These are phyloP conservation scores for Rickenella mellea DNA, from an alignment of 768 basidiomycete species.

Conservation along the genomic window DNA sequence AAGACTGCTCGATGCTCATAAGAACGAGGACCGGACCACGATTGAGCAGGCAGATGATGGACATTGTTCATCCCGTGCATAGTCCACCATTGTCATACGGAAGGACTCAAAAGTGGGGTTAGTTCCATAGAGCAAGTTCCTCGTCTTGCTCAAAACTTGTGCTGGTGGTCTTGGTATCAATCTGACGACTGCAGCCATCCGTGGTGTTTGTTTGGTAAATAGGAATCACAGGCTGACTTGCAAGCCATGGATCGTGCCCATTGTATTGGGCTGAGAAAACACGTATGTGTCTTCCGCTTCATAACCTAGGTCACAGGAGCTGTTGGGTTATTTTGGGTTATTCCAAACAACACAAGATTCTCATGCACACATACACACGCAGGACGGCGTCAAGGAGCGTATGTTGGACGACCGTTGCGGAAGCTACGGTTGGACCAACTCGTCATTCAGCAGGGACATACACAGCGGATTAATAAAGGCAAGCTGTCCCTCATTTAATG, in stretches of 20 bases:
- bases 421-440: constrained; percentile 92
- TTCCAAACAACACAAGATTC: too few relatives aligned
- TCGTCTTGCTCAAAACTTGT: constrained; percentile 92
- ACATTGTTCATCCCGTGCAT: too few relatives aligned
- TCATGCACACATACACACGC: too few relatives aligned
- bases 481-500: constrained; percentile 12
- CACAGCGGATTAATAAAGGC: constrained; percentile 75
- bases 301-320: too few relatives aligned
- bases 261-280: constrained; percentile 94
- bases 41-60: too few relatives aligned
- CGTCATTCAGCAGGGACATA: constrained; percentile 92
- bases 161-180: constrained; percentile 98
- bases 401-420: constrained; percentile 94
- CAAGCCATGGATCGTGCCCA: constrained; percentile 99
- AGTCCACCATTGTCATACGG: too few relatives aligned
- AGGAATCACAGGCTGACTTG: constrained; percentile 97
- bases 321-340: too few relatives aligned
- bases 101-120: too few relatives aligned
- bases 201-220: constrained; percentile 77
- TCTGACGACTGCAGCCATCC: constrained; percentile 88
- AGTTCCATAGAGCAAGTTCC: too few relatives aligned
- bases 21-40: too few relatives aligned
- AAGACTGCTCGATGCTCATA: too few relatives aligned
- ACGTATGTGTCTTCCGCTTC: constrained; percentile 96
- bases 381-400: constrained; percentile 91